A percentile compares a stretch with the other conserved stretches of the same genome.
These are phyloP conservation scores for Ceratonia siliqua DNA, from an alignment of 306 rosid species.

Conservation along the genomic window DNA sequence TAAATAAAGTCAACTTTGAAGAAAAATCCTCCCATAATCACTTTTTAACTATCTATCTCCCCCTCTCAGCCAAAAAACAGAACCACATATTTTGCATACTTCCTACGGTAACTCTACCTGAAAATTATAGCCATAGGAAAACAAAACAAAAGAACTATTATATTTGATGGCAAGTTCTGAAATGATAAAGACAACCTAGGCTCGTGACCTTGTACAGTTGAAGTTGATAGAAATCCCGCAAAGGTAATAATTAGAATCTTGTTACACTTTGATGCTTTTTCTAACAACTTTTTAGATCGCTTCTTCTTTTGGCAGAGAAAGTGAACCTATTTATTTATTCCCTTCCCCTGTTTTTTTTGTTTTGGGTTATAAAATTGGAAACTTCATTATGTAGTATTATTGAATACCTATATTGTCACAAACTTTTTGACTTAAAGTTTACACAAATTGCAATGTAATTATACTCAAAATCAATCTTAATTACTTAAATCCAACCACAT, in stretches of 20 bases:
- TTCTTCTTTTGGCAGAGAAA: conserved; percentile 15
- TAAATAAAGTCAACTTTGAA: conserved; percentile 26
- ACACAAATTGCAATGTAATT: not conserved
- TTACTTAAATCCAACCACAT: not conserved
- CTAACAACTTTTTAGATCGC: conserved; percentile 15
- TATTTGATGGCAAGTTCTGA: not conserved
- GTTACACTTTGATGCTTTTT: not conserved
- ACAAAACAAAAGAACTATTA: no score
- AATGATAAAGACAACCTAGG: not conserved
- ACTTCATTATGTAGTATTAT: not conserved
- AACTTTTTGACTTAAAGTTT: not conserved
- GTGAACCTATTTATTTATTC: conserved; percentile 11
- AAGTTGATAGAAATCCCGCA: conserved; percentile 15
- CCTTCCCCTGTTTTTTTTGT: not conserved
- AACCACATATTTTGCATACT: not conserved
- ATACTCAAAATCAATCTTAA: not conserved
- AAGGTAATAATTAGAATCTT: conserved; percentile 15
- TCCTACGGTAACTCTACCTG: not conserved
- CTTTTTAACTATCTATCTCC: not conserved
- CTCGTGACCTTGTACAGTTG: not conserved
- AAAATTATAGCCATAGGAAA: no score
- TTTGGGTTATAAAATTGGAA: not conserved
- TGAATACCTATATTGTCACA: not conserved
- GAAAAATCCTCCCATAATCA: conserved; percentile 13
- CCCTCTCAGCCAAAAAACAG: no score